Evolutionary conservation across 306 rosid genomes (phyloP).

Genomic region (Calophaca sinica): DNA sequence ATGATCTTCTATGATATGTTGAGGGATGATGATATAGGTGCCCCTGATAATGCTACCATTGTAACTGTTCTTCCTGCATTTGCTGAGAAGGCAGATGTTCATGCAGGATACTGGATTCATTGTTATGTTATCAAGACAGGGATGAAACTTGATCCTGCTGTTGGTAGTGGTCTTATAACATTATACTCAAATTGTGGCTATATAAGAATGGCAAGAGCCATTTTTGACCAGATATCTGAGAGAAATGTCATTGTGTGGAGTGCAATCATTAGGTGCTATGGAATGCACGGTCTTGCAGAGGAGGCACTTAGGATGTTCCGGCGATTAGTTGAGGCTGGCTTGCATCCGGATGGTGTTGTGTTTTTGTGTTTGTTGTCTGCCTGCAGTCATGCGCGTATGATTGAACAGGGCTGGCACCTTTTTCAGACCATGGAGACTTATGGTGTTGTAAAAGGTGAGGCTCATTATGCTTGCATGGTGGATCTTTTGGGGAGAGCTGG

Average conservation of each 20-base stretch:
- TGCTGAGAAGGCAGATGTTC: conserved; percentile 61
- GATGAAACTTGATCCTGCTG: conserved; percentile 59
- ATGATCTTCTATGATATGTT: conserved; percentile 58
- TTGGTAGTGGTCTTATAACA: conserved; percentile 73
- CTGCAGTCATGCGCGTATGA: conserved; percentile 80
- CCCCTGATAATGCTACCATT: conserved; percentile 70
- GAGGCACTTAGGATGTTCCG: conserved; percentile 69
- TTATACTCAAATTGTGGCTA: conserved; percentile 75
- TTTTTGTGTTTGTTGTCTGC: conserved; percentile 70
- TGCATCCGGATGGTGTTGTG: conserved; percentile 59
- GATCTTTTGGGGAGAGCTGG: conserved; percentile 89
- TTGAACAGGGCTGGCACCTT: conserved; percentile 62
- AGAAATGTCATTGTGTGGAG: conserved; percentile 64
- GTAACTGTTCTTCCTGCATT: conserved; percentile 72
- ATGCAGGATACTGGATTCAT: conserved; percentile 77
- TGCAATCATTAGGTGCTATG: conserved; percentile 79
- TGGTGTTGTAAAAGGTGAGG: conserved; percentile 61
- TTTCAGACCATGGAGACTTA: conserved; percentile 65
- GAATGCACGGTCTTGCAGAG: conserved; percentile 68
- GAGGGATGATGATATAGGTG: conserved; percentile 42
- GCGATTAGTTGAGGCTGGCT: conserved; percentile 54
- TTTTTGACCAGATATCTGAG: conserved; percentile 57
- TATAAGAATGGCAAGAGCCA: conserved; percentile 59
- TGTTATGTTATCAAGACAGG: conserved; percentile 66
- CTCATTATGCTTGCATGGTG: conserved; percentile 83